phyloP scores from a whole-genome alignment of 2,329 filamentous ascomycete species.

The Didymella segeticola region DNA sequence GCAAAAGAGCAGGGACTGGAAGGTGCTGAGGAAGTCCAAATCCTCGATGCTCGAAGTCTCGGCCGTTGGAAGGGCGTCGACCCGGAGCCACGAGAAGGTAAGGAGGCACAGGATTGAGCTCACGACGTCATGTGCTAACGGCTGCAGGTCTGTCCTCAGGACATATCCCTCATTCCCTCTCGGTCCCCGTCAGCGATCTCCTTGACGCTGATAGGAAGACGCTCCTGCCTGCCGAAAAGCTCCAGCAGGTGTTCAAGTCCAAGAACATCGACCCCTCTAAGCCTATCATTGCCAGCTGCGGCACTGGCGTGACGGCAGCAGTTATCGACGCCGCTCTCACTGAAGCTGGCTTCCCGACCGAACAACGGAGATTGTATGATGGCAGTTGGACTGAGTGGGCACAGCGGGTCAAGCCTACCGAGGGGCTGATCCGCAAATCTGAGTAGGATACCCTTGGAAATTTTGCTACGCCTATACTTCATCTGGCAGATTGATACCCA shows the following conservation, averaged over 20 bases:
- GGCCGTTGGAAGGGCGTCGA: slow-evolving; percentile 84
- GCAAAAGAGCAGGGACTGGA: slow-evolving; percentile 81
- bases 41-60: slow-evolving; percentile 82
- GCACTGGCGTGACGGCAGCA: slow-evolving; percentile 92
- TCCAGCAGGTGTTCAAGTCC: slow-evolving; percentile 77
- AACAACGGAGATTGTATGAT: slow-evolving; percentile 82
- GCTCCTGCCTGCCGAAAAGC: slow-evolving; percentile 73
- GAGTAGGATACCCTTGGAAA: slow-evolving; percentile 9
- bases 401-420: slow-evolving; percentile 66
- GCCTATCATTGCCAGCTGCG: slow-evolving; percentile 87
- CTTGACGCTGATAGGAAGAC: slow-evolving; percentile 85
- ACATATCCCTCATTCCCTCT: slow-evolving; percentile 89
- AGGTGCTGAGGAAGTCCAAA: slow-evolving; percentile 81
- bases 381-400: slow-evolving; percentile 96
- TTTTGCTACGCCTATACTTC: neutral
- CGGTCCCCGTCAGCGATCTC: slow-evolving; percentile 78
- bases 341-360: slow-evolving; percentile 75
- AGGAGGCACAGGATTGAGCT: neutral
- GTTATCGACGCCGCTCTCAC: slow-evolving; percentile 86
- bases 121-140: slow-evolving; percentile 1
- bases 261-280: slow-evolving; percentile 80
- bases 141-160: slow-evolving; percentile 72
- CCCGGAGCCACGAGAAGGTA: slow-evolving; percentile 82
- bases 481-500: slow-evolving; percentile 18
- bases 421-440: slow-evolving; percentile 67